A percentile compares a stretch with the other conserved stretches of the same genome.
These are phyloP conservation scores for Clohesyomyces aquaticus DNA, from an alignment of 495 filamentous ascomycete genomes.

Conservation along the genomic window DNA sequence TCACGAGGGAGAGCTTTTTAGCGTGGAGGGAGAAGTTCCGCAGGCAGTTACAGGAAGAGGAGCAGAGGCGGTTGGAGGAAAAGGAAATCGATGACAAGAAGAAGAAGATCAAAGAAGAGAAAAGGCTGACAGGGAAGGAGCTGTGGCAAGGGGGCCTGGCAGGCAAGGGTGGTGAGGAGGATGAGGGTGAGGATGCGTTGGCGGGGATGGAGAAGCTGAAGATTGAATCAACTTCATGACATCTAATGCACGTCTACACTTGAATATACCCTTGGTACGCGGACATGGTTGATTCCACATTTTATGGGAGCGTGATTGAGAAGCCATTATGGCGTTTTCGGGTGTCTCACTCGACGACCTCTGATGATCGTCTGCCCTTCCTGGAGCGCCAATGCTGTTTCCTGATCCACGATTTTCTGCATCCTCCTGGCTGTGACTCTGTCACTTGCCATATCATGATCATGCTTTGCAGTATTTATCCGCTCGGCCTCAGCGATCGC, in stretches of 20 bases:
- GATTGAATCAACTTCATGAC: conserved; percentile 52
- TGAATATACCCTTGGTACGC: conserved; percentile 30
- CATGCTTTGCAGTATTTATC: conserved; percentile 33
- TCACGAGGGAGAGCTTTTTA: conserved; percentile 81
- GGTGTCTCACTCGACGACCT: conserved; percentile 14
- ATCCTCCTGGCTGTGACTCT: conserved; percentile 51
- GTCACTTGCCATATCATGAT: conserved; percentile 17
- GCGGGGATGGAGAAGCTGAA: conserved; percentile 70
- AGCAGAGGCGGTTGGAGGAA: conserved; percentile 66
- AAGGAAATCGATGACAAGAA: conserved; percentile 75
- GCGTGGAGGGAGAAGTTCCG: conserved; percentile 80
- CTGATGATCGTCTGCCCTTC: conserved; percentile 44
- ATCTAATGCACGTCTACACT: neutral
- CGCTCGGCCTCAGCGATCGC: conserved; percentile 24
- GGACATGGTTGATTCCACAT: no score
- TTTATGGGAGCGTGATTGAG: no score
- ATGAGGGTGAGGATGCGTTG: conserved; percentile 59
- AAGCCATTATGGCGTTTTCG: neutral
- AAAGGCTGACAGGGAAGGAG: conserved; percentile 76
- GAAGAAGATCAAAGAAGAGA: conserved; percentile 66
- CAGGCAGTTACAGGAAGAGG: conserved; percentile 74
- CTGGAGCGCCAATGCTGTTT: conserved; percentile 50
- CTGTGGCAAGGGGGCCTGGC: conserved; percentile 83
- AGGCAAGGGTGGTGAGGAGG: conserved; percentile 74
- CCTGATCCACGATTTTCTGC: conserved; percentile 53